Conservation (phyloP, 2,329 filamentous ascomycete genomes). For the Apiospora hydei region DNA sequence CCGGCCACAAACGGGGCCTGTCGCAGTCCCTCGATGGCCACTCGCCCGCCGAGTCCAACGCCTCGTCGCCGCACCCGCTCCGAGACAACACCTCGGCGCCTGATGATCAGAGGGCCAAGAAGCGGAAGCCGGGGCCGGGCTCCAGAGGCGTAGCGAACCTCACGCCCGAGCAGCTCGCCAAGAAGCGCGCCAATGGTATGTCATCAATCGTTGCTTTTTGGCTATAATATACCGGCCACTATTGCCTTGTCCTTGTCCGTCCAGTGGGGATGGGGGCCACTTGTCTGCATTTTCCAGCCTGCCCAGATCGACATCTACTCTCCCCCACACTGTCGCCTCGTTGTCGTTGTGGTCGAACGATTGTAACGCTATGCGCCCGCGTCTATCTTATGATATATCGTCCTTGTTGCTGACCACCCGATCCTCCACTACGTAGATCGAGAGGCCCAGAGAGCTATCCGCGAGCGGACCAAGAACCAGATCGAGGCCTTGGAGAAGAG, state of each 20-base stretch:
- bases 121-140: slow-evolving; percentile 52
- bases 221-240: slow-evolving; percentile 20
- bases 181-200: slow-evolving; percentile 67
- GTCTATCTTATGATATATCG: not conserved
- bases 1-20: slow-evolving; percentile 35
- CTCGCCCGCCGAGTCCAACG: slow-evolving; percentile 36
- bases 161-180: slow-evolving; percentile 77
- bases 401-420: slow-evolving; percentile 24
- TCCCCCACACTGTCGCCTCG: not conserved
- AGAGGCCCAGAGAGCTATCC: slow-evolving; percentile 84
- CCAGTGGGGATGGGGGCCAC: not conserved
- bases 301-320: not conserved
- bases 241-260: slow-evolving; percentile 23
- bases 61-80: slow-evolving; percentile 29
- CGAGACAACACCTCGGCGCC: slow-evolving; percentile 26
- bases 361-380: not conserved
- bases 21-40: slow-evolving; percentile 34
- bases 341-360: not conserved
- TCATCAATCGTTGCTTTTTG: slow-evolving; percentile 27
- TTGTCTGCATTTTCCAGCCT: not conserved
- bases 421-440: slow-evolving; percentile 62
- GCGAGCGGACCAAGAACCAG: slow-evolving; percentile 81
- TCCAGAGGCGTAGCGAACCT: slow-evolving; percentile 66
- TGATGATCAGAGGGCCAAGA: slow-evolving; percentile 48
- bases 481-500: slow-evolving; percentile 77